Evolutionary conservation across 2,329 filamentous ascomycete species (phyloP).

Genomic region (Arthrobotrys conoides): DNA sequence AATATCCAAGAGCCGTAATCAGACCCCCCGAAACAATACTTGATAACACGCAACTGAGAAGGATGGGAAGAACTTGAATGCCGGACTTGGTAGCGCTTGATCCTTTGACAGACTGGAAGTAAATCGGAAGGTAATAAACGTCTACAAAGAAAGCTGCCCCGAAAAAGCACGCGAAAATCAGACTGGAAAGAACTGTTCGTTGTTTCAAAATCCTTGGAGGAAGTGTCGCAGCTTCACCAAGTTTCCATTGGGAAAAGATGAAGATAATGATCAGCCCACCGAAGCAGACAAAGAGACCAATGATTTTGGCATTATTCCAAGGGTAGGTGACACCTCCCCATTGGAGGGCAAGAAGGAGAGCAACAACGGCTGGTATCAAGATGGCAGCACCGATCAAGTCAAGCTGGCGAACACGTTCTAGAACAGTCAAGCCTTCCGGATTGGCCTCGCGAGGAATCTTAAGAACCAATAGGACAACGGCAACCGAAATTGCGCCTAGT

Average conservation of each 20-base stretch:
- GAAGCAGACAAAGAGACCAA: conserved; percentile 72
- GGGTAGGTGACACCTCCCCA: conserved; percentile 74
- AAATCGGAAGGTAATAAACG: conserved; percentile 71
- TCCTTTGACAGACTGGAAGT: conserved; percentile 73
- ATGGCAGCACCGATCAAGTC: conserved; percentile 75
- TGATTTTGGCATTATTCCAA: conserved; percentile 72
- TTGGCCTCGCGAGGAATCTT: conserved; percentile 65
- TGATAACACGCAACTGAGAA: conserved; percentile 70
- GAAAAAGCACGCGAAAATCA: conserved; percentile 70
- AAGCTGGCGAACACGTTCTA: conserved; percentile 71
- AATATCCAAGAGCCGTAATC: conserved; percentile 74
- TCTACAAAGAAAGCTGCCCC: conserved; percentile 72
- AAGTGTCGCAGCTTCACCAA: conserved; percentile 71
- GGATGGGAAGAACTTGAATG: conserved; percentile 72
- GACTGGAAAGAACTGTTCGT: conserved; percentile 71
- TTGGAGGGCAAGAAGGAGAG: conserved; percentile 75
- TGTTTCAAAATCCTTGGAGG: conserved; percentile 72
- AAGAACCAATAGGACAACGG: conserved; percentile 71
- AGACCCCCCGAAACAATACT: conserved; percentile 70
- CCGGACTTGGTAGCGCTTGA: conserved; percentile 71
- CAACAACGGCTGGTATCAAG: conserved; percentile 75
- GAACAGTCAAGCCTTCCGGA: conserved; percentile 64
- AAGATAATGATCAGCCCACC: conserved; percentile 70
- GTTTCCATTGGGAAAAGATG: conserved; percentile 70
- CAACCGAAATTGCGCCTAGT: conserved; percentile 70